Evolutionary conservation across 345 rosid species (phyloP).

Genomic region (Angophora floribunda): DNA sequence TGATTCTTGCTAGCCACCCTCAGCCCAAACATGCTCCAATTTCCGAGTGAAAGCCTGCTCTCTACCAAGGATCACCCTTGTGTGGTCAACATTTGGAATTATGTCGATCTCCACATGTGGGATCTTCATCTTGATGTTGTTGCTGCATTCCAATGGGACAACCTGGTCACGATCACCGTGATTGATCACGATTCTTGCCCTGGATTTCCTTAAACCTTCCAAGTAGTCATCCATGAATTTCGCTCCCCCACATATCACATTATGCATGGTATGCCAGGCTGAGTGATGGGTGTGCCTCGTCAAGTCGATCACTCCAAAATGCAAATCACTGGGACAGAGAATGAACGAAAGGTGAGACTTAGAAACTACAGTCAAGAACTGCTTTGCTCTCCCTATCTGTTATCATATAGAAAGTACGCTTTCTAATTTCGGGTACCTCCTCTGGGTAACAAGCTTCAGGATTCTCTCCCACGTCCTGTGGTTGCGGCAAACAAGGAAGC

Average conservation of each 20-base stretch:
- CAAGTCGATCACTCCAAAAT: constrained; percentile 22
- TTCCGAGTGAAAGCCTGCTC: constrained; percentile 27
- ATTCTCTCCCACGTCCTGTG: constrained; percentile 63
- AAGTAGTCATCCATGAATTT: constrained; percentile 43
- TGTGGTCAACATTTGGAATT: constrained; percentile 34
- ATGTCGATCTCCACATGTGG: constrained; percentile 29
- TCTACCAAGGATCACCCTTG: constrained; percentile 39
- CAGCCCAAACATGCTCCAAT: constrained; percentile 48
- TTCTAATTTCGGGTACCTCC: constrained; percentile 25
- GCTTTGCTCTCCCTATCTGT: neutral
- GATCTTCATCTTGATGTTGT: constrained; percentile 34
- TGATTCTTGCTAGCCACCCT: too few relatives aligned
- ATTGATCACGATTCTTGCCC: constrained; percentile 29
- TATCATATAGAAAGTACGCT: neutral
- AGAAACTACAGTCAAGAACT: neutral
- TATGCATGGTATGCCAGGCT: constrained; percentile 77
- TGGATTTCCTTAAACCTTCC: constrained; percentile 14
- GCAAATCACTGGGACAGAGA: constrained; percentile 28
- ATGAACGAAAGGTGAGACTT: neutral
- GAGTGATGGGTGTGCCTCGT: constrained; percentile 79
- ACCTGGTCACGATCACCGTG: constrained; percentile 53
- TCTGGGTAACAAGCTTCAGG: constrained; percentile 41
- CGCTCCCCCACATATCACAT: constrained; percentile 70
- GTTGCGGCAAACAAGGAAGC: constrained; percentile 46
- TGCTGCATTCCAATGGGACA: constrained; percentile 52